These are phyloP conservation scores for Stipa capillata DNA, from an alignment of 176 grass and related monocot genomes.

Conservation along the genomic window DNA sequence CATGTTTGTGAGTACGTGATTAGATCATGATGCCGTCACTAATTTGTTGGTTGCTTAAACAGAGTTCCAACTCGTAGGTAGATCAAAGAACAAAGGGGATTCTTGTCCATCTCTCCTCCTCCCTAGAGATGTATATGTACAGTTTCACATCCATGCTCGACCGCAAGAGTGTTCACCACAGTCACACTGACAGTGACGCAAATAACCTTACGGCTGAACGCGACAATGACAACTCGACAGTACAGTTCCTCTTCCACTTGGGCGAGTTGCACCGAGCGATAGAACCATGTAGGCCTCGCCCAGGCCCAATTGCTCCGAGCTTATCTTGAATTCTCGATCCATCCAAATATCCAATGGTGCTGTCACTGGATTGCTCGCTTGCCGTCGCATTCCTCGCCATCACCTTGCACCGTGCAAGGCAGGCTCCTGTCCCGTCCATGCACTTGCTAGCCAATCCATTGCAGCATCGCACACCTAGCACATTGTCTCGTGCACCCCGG, in stretches of 20 bases:
- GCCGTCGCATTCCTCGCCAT: background rate
- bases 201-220: background rate
- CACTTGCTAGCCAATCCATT: background rate
- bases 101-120: background rate
- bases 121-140: slow-evolving; percentile 34
- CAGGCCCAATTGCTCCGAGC: slow-evolving; percentile 17
- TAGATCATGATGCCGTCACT: background rate
- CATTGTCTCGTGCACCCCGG: background rate
- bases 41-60: background rate
- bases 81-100: slow-evolving; percentile 19
- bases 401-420: background rate
- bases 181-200: background rate
- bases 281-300: background rate
- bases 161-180: background rate
- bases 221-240: background rate
- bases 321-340: slow-evolving; percentile 12
- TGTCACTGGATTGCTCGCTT: background rate
- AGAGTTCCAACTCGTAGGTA: background rate
- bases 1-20: background rate
- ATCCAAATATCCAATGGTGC: slow-evolving; percentile 12
- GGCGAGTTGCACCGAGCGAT: slow-evolving; percentile 20
- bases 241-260: slow-evolving; percentile 10
- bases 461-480: background rate
- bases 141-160: background rate
- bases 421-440: background rate